Percentiles rank a stretch among this genome's conserved stretches.
These are phyloP conservation scores for Aspergillus carlsbadensis DNA, from an alignment of 495 filamentous ascomycete genomes.

Conservation along the genomic window DNA sequence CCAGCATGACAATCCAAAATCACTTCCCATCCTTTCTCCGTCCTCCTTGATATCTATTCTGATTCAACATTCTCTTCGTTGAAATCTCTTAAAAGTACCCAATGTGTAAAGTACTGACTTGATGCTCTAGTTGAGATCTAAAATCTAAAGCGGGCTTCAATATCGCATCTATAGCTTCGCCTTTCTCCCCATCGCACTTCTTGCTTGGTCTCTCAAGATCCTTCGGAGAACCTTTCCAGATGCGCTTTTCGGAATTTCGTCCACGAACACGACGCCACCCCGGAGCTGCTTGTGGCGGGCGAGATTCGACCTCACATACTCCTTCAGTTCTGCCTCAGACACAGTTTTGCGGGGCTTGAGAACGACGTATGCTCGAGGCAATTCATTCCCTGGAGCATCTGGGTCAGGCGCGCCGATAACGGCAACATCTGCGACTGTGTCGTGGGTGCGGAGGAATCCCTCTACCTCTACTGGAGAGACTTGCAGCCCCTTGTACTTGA, in stretches of 20 bases:
- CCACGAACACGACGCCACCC: conserved; percentile 18
- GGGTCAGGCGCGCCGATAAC: conserved; percentile 15
- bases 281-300: conserved; percentile 19
- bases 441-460: conserved; percentile 15
- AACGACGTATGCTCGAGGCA: conserved; percentile 27
- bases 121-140: background rate
- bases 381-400: conserved; percentile 18
- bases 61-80: too few relatives aligned
- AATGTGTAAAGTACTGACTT: background rate
- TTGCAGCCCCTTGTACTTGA: conserved; percentile 22
- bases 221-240: conserved; percentile 22
- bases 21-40: too few relatives aligned
- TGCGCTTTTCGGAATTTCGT: conserved; percentile 19
- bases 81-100: too few relatives aligned
- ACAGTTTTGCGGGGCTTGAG: background rate
- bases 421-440: conserved; percentile 15
- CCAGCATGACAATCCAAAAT: background rate
- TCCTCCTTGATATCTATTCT: too few relatives aligned
- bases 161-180: conserved; percentile 15
- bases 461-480: conserved; percentile 23
- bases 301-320: conserved; percentile 16
- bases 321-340: conserved; percentile 15
- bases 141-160: background rate
- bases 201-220: conserved; percentile 16
- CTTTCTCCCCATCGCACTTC: background rate